Evolutionary conservation across 441 rosid genomes (phyloP), one percentile per base, ranked within the genome.

Genomic region (Dalechampia spathulata): DNA sequence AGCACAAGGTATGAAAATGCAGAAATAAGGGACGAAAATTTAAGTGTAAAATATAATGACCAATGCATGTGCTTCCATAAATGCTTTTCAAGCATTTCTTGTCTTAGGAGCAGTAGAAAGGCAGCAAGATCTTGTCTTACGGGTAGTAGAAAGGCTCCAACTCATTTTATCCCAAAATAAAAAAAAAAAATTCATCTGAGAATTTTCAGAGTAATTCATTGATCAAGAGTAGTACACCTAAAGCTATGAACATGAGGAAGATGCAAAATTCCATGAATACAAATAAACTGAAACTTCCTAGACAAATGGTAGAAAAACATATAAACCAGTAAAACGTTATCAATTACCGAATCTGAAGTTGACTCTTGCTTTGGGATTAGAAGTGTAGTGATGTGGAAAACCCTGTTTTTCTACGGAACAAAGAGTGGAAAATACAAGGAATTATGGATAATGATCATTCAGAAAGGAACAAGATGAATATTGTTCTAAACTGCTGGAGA

Each of bases 331-430:
- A 16, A 39, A 16, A 23, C 54, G 30, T 37, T 45, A 46, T 25
- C 17, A 62, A 30, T 13, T 87, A 90, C 97, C 67, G 88, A 82
- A 85, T 93, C 97, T 51, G 99, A 87, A 52, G 99, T 93, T 38
- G 96, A 82, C 75, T 90, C 96, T 71, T 93, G 97, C 87, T 93
- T 93, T 49, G 97, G 97, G 59, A 93, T 70, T 64, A 90, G 87
- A 61, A 93, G 99, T 6, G 87, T 81, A 32, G 91, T 90, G 63
- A 93, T 85, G 52, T 93, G 91, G 72, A 93, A 93, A 48, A 86
- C 91, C 79, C 83, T 85, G 78, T 93, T 85, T 87, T 85, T 90
- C 97, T 87, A 39, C 73, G 61, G 52, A 53, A 39, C 19, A 43
- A 34, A 25, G 40, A 39, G 22, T 11, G 22, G 17, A 26, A 39